Evolutionary conservation across 1,284 basidiomycete genomes (phyloP).

Genomic region (Ustilago vetiveriae): DNA sequence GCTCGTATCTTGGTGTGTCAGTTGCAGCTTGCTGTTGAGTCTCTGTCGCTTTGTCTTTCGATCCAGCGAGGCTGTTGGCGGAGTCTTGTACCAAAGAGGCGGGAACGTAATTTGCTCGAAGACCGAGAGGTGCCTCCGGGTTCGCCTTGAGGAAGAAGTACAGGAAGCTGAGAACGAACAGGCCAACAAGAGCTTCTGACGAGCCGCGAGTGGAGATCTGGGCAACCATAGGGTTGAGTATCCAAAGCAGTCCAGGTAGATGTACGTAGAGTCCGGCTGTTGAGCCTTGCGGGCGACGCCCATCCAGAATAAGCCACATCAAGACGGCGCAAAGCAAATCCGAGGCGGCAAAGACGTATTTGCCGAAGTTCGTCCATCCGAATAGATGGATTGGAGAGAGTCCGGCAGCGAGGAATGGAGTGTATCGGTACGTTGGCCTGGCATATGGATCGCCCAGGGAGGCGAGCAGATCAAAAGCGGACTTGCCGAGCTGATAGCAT

Average conservation of each 20-base stretch:
- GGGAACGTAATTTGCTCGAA: conserved; percentile 11
- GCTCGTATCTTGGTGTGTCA: conserved; percentile 16
- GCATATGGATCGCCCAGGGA: conserved; percentile 79
- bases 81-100: conserved; percentile 4
- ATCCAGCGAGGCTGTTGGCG: background rate
- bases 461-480: conserved; percentile 52
- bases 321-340: conserved; percentile 84
- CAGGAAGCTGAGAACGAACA: conserved; percentile 81
- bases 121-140: conserved; percentile 48
- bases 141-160: conserved; percentile 54
- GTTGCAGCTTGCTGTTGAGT: background rate
- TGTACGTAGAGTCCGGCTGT: conserved; percentile 39
- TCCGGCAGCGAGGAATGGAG: conserved; percentile 85
- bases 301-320: conserved; percentile 75
- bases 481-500: conserved; percentile 44
- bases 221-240: conserved; percentile 92
- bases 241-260: conserved; percentile 74
- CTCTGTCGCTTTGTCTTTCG: background rate
- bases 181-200: conserved; percentile 85
- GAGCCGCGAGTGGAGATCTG: conserved; percentile 96
- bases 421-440: conserved; percentile 95
- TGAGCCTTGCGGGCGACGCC: conserved; percentile 32
- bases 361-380: conserved; percentile 72
- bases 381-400: conserved; percentile 79
- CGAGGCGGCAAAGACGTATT: conserved; percentile 85